A percentile compares a stretch with the other conserved stretches of the same genome.
These are phyloP conservation scores for Tetraselmis striata DNA, from an alignment of 139 green algal genomes.

Conservation along the genomic window DNA sequence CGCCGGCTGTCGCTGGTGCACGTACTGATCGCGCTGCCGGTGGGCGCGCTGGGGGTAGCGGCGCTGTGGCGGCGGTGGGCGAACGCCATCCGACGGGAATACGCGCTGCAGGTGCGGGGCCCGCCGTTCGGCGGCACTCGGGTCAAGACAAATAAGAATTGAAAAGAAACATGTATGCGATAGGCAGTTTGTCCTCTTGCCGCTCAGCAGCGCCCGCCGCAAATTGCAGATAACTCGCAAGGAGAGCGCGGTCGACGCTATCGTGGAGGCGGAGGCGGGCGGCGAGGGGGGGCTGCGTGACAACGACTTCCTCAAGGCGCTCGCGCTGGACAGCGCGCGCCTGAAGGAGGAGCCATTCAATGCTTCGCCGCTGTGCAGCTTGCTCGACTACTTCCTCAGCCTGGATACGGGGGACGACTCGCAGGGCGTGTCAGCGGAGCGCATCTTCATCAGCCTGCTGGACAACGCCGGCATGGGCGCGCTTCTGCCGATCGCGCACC, in stretches of 20 bases:
- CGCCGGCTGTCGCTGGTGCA: neutral
- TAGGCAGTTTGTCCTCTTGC: too few relatives aligned
- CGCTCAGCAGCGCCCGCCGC: too few relatives aligned
- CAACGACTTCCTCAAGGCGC: neutral
- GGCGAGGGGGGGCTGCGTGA: neutral
- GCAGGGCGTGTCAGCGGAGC: neutral
- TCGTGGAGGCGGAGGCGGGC: neutral
- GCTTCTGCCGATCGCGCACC: neutral
- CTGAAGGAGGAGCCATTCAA: neutral
- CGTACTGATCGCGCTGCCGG: neutral
- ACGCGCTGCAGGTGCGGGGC: too few relatives aligned
- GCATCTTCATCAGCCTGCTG: neutral
- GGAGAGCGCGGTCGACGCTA: too few relatives aligned
- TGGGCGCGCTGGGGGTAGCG: neutral
- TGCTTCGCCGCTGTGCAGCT: neutral
- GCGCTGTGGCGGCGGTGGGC: neutral
- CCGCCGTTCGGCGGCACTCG: neutral
- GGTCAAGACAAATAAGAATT: neutral
- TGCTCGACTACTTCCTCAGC: neutral
- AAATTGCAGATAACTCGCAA: too few relatives aligned
- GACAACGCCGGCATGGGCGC: neutral
- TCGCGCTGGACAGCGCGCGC: neutral
- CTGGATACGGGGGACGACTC: neutral
- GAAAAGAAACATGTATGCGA: too few relatives aligned
- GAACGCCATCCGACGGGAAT: neutral